Evolutionary conservation across 2,329 filamentous ascomycete genomes (phyloP).

Genomic region (Diaporthe amygdali): DNA sequence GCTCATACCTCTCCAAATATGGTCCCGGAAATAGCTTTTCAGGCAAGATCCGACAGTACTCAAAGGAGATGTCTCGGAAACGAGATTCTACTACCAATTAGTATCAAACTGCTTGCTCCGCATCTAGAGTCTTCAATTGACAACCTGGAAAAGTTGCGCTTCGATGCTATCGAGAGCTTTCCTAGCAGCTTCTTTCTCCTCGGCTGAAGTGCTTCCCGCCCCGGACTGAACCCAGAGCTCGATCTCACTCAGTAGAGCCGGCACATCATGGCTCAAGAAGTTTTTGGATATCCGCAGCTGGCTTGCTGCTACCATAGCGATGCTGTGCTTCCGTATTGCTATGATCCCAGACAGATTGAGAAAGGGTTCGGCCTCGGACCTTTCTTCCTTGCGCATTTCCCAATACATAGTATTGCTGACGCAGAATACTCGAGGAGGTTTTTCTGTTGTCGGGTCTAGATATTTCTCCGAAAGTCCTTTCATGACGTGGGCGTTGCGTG

Average conservation of each 20-base stretch:
- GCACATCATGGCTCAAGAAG: neutral
- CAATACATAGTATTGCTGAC: neutral
- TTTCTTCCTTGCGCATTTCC: neutral
- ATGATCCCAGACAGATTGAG: neutral
- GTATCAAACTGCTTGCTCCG: neutral
- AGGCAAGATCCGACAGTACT: neutral
- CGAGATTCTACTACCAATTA: neutral
- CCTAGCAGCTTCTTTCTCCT: neutral
- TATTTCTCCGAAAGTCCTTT: neutral
- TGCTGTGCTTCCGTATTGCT: neutral
- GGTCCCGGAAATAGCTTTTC: neutral
- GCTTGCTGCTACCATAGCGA: neutral
- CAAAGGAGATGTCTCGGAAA: neutral
- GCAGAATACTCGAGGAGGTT: neutral
- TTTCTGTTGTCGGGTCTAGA: neutral
- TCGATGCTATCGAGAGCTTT: neutral
- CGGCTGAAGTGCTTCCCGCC: neutral
- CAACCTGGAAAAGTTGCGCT: neutral
- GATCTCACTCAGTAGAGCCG: neutral
- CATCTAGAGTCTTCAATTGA: rapidly evolving
- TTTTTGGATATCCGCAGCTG: neutral
- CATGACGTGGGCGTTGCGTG: neutral
- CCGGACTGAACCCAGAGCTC: constrained; percentile 3
- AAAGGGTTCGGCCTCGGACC: neutral
- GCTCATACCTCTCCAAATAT: neutral